These are phyloP conservation scores for Sphagnum magellanicum DNA, from an alignment of 228 moss, liverwort and hornwort species.

Conservation along the genomic window DNA sequence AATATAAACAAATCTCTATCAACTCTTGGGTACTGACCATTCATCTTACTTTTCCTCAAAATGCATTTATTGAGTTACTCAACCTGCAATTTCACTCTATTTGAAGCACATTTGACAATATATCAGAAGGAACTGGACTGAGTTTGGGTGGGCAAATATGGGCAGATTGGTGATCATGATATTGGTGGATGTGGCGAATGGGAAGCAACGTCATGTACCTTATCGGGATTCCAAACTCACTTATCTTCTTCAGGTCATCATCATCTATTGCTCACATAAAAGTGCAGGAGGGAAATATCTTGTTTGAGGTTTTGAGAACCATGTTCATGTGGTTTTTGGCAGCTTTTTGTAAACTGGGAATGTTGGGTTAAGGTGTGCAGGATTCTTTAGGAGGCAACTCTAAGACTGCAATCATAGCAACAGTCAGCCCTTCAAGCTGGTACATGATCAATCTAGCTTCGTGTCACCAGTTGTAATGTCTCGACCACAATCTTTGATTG, in stretches of 20 bases:
- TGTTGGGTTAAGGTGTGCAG: conserved; percentile 21
- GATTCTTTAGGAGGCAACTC: conserved; percentile 97
- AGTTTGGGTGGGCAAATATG: background rate
- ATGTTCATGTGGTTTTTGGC: too few species aligned
- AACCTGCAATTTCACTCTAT: too few species aligned
- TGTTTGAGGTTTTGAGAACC: too few species aligned
- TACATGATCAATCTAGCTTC: conserved; percentile 4
- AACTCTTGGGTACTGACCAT: conserved; percentile 63
- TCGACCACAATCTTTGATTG: too few species aligned
- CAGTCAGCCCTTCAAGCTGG: conserved; percentile 89
- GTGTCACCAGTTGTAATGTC: too few species aligned
- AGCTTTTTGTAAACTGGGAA: too few species aligned
- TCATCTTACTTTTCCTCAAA: too few species aligned
- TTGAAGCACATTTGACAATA: too few species aligned
- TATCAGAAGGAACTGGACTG: too few species aligned
- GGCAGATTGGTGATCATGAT: conserved; percentile 94
- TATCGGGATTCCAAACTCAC: conserved; percentile 97
- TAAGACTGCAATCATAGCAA: conserved; percentile 89
- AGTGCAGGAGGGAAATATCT: too few species aligned
- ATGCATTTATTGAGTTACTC: too few species aligned
- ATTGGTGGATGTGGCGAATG: conserved; percentile 91
- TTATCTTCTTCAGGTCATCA: conserved; percentile 77
- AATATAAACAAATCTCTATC: conserved; percentile 98
- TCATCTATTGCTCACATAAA: too few species aligned
- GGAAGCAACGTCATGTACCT: conserved; percentile 97